Base-by-base conservation (phyloP, 139 green algal species). In the Desmodesmus armatus region DNA sequence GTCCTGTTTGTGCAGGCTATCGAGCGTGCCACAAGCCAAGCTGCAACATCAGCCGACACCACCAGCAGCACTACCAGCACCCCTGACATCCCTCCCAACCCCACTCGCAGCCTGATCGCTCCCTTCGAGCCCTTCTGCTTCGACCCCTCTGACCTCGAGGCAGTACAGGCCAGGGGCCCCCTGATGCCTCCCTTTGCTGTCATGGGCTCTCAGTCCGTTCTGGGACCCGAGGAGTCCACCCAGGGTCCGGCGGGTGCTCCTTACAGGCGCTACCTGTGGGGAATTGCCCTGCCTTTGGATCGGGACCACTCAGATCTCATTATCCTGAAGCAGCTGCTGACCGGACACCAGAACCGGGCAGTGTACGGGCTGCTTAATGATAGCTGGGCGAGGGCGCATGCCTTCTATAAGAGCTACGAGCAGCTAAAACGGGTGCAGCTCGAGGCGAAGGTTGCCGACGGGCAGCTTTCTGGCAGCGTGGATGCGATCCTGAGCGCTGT, bases 291-390 rank as follows among this genome's bases (percentile, higher is more conserved):
- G 51, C 76, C 76, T 19, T 27, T 72, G 5, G 25, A 82, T 4
- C 9, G 76, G 0, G 76, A 72, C 19, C 76, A 82, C 53, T 49
- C 27, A 35, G 76, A 82, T 39, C 37, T 82, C 9, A 72, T 82
- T 31, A 82, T 82, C 37, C 51, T 82, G 27, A 82, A 82, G 53
- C 76, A 82, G 53, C 76, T 82, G 51, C 76, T 82, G 49, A 72
- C 5, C 5, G 76, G 76, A 33, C 55, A 82, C 55, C 37, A 33
- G 23, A 82, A 82, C 37, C 25, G 51, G 13, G 76, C 55, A 27
- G 37, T 82, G 37, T 37, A 82, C 21, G 76, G 71, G 6, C 76
- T 82, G n/a, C 43, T 79, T 11, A 43, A 79, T 37, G 71, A 78
- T 27, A 78, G 71, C 71, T 78, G 71, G 71, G 7, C 5, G 1